Percentiles rank a stretch among this genome's conserved stretches.
Conservation (phyloP, 176 grass and related monocot genomes). For the Avena insularis region DNA sequence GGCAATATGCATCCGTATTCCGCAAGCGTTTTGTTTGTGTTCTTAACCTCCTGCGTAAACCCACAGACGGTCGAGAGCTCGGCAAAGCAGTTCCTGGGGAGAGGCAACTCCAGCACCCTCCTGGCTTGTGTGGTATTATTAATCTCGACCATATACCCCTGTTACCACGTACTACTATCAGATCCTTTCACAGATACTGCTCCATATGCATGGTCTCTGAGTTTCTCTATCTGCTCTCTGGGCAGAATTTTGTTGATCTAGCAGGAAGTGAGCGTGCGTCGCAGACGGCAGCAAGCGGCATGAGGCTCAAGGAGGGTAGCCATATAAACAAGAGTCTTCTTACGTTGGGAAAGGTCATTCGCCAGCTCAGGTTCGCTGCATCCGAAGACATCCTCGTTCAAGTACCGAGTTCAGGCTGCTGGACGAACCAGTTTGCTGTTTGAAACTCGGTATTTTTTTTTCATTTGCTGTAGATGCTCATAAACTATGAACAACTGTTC, state of each 20-base stretch:
- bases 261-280: constrained; percentile 95
- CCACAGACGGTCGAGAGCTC: constrained; percentile 80
- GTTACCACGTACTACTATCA: not conserved
- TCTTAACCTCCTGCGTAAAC: constrained; percentile 26
- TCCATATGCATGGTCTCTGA: constrained; percentile 2
- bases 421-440: not conserved
- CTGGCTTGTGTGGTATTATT: constrained; percentile 73
- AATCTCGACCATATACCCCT: not conserved
- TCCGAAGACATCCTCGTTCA: not conserved
- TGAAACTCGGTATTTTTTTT: not conserved
- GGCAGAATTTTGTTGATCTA: constrained; percentile 93
- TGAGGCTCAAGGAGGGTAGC: constrained; percentile 90
- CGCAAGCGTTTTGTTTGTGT: not conserved
- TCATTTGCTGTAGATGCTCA: not conserved
- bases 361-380: constrained; percentile 78
- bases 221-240: not conserved
- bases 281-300: constrained; percentile 64
- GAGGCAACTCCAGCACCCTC: constrained; percentile 70
- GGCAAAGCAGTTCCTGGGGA: constrained; percentile 54
- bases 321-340: constrained; percentile 95
- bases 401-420: not conserved
- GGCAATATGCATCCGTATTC: not conserved
- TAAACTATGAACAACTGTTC: not conserved
- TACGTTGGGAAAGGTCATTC: constrained; percentile 93
- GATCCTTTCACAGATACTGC: not conserved